A percentile compares a stretch with the other conserved stretches of the same genome.
Evolutionary conservation across 495 filamentous ascomycete species (phyloP).

Genomic region (Penicillium malachiteum): DNA sequence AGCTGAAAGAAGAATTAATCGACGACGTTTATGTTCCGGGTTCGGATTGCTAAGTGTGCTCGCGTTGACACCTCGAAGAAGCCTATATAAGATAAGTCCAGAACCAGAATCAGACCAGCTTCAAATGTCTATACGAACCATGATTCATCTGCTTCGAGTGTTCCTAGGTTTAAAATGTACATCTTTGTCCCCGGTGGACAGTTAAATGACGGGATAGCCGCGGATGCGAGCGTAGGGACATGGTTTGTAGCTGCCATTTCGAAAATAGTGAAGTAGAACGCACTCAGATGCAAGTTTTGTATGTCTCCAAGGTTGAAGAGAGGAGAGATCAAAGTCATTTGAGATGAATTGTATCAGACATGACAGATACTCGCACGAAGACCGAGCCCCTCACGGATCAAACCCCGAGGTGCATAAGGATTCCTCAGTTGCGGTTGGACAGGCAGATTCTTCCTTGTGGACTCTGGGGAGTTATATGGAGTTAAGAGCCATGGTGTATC

Average conservation of each 20-base stretch:
- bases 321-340: too few relatives aligned
- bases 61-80: conserved; percentile 28
- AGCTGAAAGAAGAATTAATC: conserved; percentile 41
- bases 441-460: too few relatives aligned
- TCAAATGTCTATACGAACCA: conserved; percentile 14
- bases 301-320: too few relatives aligned
- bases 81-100: conserved; percentile 7
- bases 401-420: too few relatives aligned
- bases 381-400: too few relatives aligned
- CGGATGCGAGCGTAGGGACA: conserved; percentile 7
- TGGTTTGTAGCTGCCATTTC: conserved; percentile 3
- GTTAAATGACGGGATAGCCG: conserved; percentile 16
- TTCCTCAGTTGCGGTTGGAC: too few relatives aligned
- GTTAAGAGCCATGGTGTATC: too few relatives aligned
- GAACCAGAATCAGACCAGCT: too few relatives aligned
- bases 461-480: too few relatives aligned
- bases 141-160: conserved; percentile 27
- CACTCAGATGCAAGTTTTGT: too few relatives aligned
- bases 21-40: conserved; percentile 37
- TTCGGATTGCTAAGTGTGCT: conserved; percentile 24
- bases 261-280: neutral
- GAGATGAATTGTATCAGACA: too few relatives aligned
- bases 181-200: conserved; percentile 30
- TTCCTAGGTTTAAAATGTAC: conserved; percentile 30
- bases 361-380: too few relatives aligned